These are phyloP conservation scores for Xerocomellus dryophilus DNA, from an alignment of 768 basidiomycete genomes.

Conservation along the genomic window DNA sequence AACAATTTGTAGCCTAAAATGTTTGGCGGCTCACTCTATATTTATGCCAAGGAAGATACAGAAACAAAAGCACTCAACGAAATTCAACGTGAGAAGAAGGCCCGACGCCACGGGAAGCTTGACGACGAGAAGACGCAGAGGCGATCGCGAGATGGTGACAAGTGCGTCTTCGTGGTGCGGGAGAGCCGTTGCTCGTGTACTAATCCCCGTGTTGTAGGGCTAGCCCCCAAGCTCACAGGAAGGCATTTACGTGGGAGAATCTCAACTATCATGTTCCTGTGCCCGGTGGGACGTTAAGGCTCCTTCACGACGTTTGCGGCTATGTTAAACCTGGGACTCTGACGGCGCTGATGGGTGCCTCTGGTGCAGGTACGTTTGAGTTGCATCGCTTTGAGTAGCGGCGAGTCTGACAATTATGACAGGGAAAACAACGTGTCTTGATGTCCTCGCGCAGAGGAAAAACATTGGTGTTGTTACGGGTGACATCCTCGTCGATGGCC, in stretches of 20 bases:
- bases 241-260: slow-evolving; percentile 77
- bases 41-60: slow-evolving; percentile 57
- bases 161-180: slow-evolving; percentile 9
- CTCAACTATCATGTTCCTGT: slow-evolving; percentile 77
- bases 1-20: slow-evolving; percentile 28
- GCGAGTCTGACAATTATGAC: slow-evolving; percentile 15
- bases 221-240: slow-evolving; percentile 4
- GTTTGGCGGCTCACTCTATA: slow-evolving; percentile 43
- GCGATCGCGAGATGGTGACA: slow-evolving; percentile 14
- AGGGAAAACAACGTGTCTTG: slow-evolving; percentile 76
- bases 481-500: slow-evolving; percentile 63
- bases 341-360: slow-evolving; percentile 86
- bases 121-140: slow-evolving; percentile 28
- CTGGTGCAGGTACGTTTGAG: slow-evolving; percentile 58
- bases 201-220: slow-evolving; percentile 6
- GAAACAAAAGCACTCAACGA: slow-evolving; percentile 57
- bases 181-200: background rate
- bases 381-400: slow-evolving; percentile 4
- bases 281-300: slow-evolving; percentile 51
- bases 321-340: slow-evolving; percentile 86
- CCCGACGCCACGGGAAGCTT: slow-evolving; percentile 33
- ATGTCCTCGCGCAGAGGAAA: slow-evolving; percentile 70
- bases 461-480: slow-evolving; percentile 67
- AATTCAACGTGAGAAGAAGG: slow-evolving; percentile 51
- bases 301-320: slow-evolving; percentile 75